phyloP scores from a whole-genome alignment of 208 protist species.

The Acanthamoeba healyi region DNA sequence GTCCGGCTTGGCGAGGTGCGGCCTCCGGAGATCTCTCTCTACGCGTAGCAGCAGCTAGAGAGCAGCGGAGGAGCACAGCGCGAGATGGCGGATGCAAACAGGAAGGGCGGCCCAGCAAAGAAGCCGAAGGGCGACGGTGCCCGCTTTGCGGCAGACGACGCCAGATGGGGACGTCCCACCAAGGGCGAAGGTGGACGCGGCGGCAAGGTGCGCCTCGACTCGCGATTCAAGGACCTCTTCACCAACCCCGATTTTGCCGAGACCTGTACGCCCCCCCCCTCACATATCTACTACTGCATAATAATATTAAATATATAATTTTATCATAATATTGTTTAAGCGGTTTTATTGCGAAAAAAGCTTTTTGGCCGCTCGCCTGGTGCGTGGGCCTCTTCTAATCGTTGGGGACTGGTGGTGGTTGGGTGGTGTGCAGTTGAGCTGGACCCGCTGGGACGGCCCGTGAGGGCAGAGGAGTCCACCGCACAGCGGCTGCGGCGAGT shows the following conservation, averaged over 20 bases:
- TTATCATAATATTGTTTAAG: neutral
- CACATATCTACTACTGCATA: neutral
- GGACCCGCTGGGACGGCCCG: constrained; percentile 22
- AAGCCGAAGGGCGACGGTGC: neutral
- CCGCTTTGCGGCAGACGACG: neutral
- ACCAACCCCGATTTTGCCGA: constrained; percentile 70
- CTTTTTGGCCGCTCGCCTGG: neutral
- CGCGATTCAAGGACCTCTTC: constrained; percentile 54
- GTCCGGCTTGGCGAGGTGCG: no score
- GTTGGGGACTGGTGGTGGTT: neutral
- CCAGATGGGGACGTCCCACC: neutral
- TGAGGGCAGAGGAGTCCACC: neutral
- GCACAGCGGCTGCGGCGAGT: neutral
- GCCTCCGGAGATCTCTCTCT: no score
- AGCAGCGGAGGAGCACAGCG: no score
- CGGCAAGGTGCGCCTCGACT: constrained; percentile 54
- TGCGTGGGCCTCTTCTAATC: neutral
- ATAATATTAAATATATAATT: neutral
- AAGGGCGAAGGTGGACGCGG: neutral
- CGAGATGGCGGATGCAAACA: neutral
- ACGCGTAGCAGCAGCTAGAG: no score
- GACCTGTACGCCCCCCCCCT: constrained; percentile 6
- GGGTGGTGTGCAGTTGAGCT: neutral
- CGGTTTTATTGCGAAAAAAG: neutral
- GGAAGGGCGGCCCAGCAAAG: neutral